Percentiles rank a stretch among this genome's conserved stretches.
These are phyloP conservation scores for Pythium periplocum DNA, from an alignment of 352 stramenopile genomes.

Conservation along the genomic window DNA sequence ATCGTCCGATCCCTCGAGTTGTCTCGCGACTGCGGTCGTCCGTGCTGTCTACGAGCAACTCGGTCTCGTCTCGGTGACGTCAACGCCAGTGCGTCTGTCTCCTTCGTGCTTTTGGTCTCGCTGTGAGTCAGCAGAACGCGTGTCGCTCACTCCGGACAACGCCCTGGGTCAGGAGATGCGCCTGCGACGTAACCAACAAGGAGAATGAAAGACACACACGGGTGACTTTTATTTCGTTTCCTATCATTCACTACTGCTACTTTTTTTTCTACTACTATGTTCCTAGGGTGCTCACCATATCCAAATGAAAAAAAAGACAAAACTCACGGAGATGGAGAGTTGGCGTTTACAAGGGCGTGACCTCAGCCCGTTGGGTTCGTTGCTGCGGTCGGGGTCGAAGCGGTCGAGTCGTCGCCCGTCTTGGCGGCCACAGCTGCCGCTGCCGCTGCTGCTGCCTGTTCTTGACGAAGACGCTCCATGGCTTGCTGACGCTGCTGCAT, in stretches of 20 bases:
- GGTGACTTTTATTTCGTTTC: constrained; percentile 5
- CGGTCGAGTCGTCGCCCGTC: not conserved
- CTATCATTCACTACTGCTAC: constrained; percentile 2
- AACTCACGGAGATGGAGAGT: no score
- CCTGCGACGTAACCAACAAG: not conserved
- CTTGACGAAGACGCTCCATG: constrained; percentile 35
- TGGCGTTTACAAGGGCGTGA: no score
- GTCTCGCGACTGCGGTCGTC: constrained; percentile 29
- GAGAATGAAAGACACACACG: not conserved
- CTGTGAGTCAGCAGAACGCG: not conserved
- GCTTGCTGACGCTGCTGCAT: constrained; percentile 72
- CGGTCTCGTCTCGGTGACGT: constrained; percentile 13
- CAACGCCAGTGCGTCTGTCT: not conserved
- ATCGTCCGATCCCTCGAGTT: constrained; percentile 7
- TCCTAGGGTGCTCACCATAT: no score
- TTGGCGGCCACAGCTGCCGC: not conserved
- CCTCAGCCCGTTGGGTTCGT: not conserved
- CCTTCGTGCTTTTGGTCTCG: constrained; percentile 2
- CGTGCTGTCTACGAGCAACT: constrained; percentile 40
- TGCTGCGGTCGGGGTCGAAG: constrained; percentile 1
- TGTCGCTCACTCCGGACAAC: constrained; percentile 5
- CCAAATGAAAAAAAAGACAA: no score
- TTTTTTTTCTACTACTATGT: no score
- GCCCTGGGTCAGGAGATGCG: constrained; percentile 13
- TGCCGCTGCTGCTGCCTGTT: constrained; percentile 15